These are phyloP conservation scores for Fusarium ramigenum DNA, from an alignment of 2,329 filamentous ascomycete genomes.

Conservation along the genomic window DNA sequence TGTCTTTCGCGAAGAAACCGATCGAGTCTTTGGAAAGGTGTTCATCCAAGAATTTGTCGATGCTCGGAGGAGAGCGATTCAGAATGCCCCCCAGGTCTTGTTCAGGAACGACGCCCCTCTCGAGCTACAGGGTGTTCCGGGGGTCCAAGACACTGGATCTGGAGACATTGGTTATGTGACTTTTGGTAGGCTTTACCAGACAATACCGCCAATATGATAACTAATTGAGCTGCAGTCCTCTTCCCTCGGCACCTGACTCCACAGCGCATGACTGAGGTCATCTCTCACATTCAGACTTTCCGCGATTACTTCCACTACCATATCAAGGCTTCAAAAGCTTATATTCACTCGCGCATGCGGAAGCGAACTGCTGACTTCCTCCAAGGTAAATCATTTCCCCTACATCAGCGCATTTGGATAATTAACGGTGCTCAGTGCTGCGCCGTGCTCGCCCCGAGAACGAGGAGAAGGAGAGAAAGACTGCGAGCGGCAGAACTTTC, in stretches of 20 bases:
- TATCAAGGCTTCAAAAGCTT: conserved; percentile 99
- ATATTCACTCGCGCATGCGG: conserved; percentile 98
- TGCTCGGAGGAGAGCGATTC: conserved; percentile 90
- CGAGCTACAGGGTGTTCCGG: conserved; percentile 86
- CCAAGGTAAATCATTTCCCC: conserved; percentile 74
- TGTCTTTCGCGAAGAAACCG: conserved; percentile 96
- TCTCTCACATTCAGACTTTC: conserved; percentile 99
- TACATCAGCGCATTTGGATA: background rate
- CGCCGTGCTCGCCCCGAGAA: conserved; percentile 94
- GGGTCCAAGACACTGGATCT: conserved; percentile 77
- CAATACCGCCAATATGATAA: background rate
- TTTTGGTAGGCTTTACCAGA: conserved; percentile 72
- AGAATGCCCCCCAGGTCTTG: conserved; percentile 97
- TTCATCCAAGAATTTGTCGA: conserved; percentile 99
- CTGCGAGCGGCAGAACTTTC: conserved; percentile 95
- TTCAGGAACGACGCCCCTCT: conserved; percentile 95
- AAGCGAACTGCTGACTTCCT: conserved; percentile 98
- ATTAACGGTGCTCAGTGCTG: conserved; percentile 71
- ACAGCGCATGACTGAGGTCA: conserved; percentile 91
- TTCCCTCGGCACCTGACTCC: conserved; percentile 94
- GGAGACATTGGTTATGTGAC: conserved; percentile 97
- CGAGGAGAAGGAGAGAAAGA: conserved; percentile 98
- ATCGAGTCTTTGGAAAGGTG: conserved; percentile 96
- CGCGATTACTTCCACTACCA: conserved; percentile 99
- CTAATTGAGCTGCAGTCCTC: conserved; percentile 69